These are phyloP conservation scores for Tolypocladium inflatum DNA, from an alignment of 2,329 filamentous ascomycete species.

Conservation along the genomic window DNA sequence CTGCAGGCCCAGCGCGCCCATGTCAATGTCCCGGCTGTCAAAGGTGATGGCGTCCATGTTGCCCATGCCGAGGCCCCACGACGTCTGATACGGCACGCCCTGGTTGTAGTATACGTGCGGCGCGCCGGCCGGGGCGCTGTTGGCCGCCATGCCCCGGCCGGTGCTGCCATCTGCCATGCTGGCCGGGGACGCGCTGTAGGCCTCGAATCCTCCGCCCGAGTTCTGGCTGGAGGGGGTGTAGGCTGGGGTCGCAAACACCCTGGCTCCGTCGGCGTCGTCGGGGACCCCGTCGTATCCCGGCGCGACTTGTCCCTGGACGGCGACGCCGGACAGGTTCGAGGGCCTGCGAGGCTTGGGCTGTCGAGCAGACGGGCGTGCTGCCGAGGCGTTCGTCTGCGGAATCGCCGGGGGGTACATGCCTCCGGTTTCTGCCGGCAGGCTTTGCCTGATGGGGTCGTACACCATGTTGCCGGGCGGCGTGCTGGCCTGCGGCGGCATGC, in stretches of 20 bases:
- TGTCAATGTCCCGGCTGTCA: constrained; percentile 68
- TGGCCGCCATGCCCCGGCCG: background rate
- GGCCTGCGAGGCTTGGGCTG: constrained; percentile 15
- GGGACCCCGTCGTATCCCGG: constrained; percentile 19
- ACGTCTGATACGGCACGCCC: constrained; percentile 16
- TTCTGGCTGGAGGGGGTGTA: constrained; percentile 33
- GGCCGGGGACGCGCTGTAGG: constrained; percentile 31
- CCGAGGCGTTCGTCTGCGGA: constrained; percentile 38
- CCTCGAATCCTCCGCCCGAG: constrained; percentile 30
- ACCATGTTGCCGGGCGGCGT: constrained; percentile 49
- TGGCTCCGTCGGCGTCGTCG: constrained; percentile 20
- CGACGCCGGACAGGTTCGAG: constrained; percentile 11
- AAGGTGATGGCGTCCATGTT: constrained; percentile 54
- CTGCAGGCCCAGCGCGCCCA: constrained; percentile 50
- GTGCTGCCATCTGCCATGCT: constrained; percentile 24
- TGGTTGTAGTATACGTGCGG: constrained; percentile 17
- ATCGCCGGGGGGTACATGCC: constrained; percentile 40
- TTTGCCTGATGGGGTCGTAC: constrained; percentile 50
- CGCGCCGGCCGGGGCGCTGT: background rate
- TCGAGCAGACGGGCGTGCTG: constrained; percentile 33
- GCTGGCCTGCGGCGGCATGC: constrained; percentile 23
- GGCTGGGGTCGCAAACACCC: constrained; percentile 20
- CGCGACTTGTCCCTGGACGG: constrained; percentile 11
- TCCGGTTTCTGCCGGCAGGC: constrained; percentile 34
- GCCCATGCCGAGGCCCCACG: constrained; percentile 20